A percentile compares a stretch with the other conserved stretches of the same genome.
Conservation (phyloP, 352 stramenopile species). For the Blastocystis sp. region DNA sequence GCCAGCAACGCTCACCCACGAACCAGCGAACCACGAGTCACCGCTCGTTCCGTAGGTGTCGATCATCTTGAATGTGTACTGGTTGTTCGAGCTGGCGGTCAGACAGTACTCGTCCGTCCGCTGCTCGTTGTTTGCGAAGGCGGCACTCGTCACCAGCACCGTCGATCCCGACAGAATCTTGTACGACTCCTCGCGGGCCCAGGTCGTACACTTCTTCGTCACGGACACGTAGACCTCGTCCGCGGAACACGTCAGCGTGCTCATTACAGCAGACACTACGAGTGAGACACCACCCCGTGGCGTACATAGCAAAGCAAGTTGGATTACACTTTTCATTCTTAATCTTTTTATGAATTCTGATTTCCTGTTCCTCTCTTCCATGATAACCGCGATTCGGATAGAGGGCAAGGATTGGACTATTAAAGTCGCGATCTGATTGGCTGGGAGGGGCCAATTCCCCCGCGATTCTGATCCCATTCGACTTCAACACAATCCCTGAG, state of each 20-base stretch:
- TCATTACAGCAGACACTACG: background rate
- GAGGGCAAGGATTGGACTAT: background rate
- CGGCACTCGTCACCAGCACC: background rate
- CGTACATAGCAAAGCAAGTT: too few relatives aligned
- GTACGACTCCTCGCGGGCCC: slow-evolving; percentile 17
- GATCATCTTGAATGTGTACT: slow-evolving; percentile 19
- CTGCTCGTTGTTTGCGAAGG: background rate
- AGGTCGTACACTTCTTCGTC: slow-evolving; percentile 32
- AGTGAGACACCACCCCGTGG: too few relatives aligned
- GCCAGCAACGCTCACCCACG: background rate
- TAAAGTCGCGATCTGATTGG: too few relatives aligned
- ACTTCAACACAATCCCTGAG: too few relatives aligned
- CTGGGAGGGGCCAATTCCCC: too few relatives aligned
- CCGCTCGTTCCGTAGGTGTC: background rate
- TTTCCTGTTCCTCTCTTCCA: too few relatives aligned
- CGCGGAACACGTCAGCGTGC: background rate
- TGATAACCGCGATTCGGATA: background rate
- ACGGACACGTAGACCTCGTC: slow-evolving; percentile 41
- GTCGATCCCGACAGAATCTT: background rate
- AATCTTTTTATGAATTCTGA: background rate
- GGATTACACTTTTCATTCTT: background rate
- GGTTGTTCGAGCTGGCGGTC: background rate
- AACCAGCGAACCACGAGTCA: slow-evolving; percentile 11
- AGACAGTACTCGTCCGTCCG: slow-evolving; percentile 4
- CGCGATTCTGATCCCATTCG: too few relatives aligned